phyloP scores from a whole-genome alignment of 169 alveolate genomes.

The Plasmodium billcollinsi region DNA sequence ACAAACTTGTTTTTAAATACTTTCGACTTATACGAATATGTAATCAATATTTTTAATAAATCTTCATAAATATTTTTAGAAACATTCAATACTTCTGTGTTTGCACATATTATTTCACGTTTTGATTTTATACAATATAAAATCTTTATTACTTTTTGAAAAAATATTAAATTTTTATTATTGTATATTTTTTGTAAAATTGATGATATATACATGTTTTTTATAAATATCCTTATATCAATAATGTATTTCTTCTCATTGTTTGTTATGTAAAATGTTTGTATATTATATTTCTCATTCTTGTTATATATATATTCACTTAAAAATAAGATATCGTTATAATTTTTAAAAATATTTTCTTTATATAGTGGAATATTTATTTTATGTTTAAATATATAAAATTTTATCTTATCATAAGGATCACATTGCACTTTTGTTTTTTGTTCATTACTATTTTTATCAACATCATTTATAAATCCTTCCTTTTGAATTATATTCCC shows the following conservation, averaged over 20 bases:
- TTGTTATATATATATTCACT: constrained; percentile 46
- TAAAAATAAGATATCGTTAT: constrained; percentile 26
- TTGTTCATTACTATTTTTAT: not conserved
- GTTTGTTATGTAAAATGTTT: constrained; percentile 41
- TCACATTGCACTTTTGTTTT: not conserved
- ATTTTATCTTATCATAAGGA: not conserved
- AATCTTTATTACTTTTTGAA: constrained; percentile 64
- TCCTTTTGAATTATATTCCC: too few relatives aligned
- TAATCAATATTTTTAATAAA: constrained; percentile 44
- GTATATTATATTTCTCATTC: constrained; percentile 46
- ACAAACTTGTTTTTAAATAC: constrained; percentile 7
- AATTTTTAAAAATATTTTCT: constrained; percentile 47
- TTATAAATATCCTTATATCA: constrained; percentile 56
- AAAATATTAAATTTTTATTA: constrained; percentile 9
- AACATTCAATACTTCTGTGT: constrained; percentile 32
- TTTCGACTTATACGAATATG: constrained; percentile 22
- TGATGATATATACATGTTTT: constrained; percentile 36
- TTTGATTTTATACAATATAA: constrained; percentile 25
- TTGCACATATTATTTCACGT: constrained; percentile 5
- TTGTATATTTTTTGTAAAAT: not conserved
- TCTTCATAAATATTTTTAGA: constrained; percentile 49
- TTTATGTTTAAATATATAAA: constrained; percentile 61
- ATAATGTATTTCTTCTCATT: constrained; percentile 27
- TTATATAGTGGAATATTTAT: constrained; percentile 30
- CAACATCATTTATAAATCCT: too few relatives aligned